Evolutionary conservation across 495 filamentous ascomycete genomes (phyloP), one percentile per base, ranked within the genome.

Genomic region (Talaromyces adpressus): DNA sequence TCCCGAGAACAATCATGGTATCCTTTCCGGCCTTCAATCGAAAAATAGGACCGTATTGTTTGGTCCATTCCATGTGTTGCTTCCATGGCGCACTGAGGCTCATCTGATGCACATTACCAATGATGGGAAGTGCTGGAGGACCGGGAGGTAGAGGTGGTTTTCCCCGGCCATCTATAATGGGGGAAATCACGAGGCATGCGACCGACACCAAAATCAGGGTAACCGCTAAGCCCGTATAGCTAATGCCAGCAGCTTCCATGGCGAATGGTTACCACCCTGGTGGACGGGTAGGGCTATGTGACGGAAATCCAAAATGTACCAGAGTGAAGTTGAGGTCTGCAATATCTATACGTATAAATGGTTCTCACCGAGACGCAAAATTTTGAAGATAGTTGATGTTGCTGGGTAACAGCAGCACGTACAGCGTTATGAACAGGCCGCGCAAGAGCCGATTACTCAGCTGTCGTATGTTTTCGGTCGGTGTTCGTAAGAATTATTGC

Each of bases 51-150:
- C 69, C 66, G 36, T 68, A 68, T 49, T 64, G 22, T 41, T 64
- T 23, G 4, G 61, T 39, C 73, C 70, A 70, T 63, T 64, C 23
- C 9, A 14, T 20, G 3, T 25, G 45, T 36, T 52, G 34, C 14
- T 51, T 29, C 18, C 45, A 23, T 12, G 29, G 22, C 14, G 16
- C n/a, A 27, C 3, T 60, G 62, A 32, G 54, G 45, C 64, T 62
- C 22, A 68, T 64, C 29, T 75, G 72, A 62, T 76, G 73, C 30
- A 75, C 62, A 30, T 78, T 78, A 4, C 75, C 75, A 14, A 76
- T 53, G 0, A 78, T 56, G 0, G 73, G 74, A 11, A 74, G 61
- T 0, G 72, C 76, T 0, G 76, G 73, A 27, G 76, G 76, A 0
- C 76, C 76, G 23, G 36, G 89, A 87, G 20, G 51, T 16, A 41